phyloP scores from a whole-genome alignment of 2,329 filamentous ascomycete genomes.

The Ramichloridium luteum region DNA sequence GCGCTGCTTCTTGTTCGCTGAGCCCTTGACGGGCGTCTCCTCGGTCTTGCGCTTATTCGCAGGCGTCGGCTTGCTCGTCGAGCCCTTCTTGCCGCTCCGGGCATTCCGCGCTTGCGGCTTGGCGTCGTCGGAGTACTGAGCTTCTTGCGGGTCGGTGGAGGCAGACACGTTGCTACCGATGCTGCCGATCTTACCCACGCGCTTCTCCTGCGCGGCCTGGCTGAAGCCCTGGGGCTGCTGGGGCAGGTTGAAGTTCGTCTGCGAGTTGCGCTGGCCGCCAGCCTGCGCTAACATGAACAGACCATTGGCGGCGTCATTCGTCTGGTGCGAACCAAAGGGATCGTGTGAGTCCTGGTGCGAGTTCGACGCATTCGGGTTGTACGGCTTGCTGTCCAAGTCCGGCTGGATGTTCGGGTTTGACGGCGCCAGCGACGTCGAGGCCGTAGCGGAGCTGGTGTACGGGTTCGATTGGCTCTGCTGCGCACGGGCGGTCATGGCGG shows the following conservation, averaged over 20 bases:
- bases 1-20: constrained; percentile 62
- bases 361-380: constrained; percentile 41
- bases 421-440: constrained; percentile 32
- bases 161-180: constrained; percentile 49
- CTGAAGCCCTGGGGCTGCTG: constrained; percentile 34
- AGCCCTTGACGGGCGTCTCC: constrained; percentile 54
- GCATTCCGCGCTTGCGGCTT: constrained; percentile 49
- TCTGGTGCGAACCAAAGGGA: constrained; percentile 75
- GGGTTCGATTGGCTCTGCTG: constrained; percentile 36
- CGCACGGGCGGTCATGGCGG: constrained; percentile 69
- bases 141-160: constrained; percentile 38
- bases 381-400: constrained; percentile 34
- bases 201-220: constrained; percentile 20
- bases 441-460: constrained; percentile 26
- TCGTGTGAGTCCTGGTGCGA: constrained; percentile 37
- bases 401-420: constrained; percentile 29
- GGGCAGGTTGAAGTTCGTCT: constrained; percentile 32
- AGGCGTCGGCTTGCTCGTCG: constrained; percentile 36
- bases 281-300: constrained; percentile 79
- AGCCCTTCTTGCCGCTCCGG: constrained; percentile 58
- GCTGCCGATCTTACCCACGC: constrained; percentile 29
- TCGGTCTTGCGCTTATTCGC: constrained; percentile 70
- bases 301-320: constrained; percentile 87
- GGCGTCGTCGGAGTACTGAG: constrained; percentile 57
- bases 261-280: constrained; percentile 41